A percentile compares a stretch with the other conserved stretches of the same genome.
Evolutionary conservation across 164 flowering plant genomes (phyloP).

Genomic region (Houttuynia cordata): DNA sequence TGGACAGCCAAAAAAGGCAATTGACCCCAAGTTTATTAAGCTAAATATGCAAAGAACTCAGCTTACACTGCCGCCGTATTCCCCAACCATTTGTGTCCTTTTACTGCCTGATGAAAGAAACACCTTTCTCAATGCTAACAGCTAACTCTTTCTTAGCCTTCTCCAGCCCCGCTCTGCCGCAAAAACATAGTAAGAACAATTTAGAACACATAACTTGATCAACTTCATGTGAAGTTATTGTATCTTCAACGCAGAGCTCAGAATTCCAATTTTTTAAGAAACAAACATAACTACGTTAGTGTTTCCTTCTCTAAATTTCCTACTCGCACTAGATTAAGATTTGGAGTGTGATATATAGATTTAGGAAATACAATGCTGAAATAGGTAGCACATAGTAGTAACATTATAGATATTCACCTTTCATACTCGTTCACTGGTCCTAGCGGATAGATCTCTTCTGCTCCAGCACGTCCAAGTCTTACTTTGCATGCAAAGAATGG

Average conservation of each 20-base stretch:
- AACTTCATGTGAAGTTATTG: too few species aligned
- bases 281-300: too few species aligned
- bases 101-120: conserved; percentile 60
- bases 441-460: conserved; percentile 70
- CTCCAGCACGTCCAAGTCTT: conserved; percentile 71
- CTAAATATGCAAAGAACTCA: too few species aligned
- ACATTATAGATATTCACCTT: conserved; percentile 33
- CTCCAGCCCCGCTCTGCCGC: conserved; percentile 82
- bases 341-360: background rate
- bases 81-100: background rate
- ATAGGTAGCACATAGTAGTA: background rate
- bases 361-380: background rate
- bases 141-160: conserved; percentile 90
- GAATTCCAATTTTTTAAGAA: too few species aligned
- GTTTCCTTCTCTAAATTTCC: background rate
- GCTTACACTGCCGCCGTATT: background rate
- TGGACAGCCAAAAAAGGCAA: too few species aligned
- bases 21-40: too few species aligned
- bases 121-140: conserved; percentile 77
- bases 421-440: conserved; percentile 85
- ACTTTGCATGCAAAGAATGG: conserved; percentile 92
- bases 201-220: too few species aligned
- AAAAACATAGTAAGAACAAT: background rate
- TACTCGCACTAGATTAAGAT: background rate
- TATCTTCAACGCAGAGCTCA: background rate